These are phyloP conservation scores for Leptomonas seymouri DNA, from an alignment of 208 protist species.

Conservation along the genomic window DNA sequence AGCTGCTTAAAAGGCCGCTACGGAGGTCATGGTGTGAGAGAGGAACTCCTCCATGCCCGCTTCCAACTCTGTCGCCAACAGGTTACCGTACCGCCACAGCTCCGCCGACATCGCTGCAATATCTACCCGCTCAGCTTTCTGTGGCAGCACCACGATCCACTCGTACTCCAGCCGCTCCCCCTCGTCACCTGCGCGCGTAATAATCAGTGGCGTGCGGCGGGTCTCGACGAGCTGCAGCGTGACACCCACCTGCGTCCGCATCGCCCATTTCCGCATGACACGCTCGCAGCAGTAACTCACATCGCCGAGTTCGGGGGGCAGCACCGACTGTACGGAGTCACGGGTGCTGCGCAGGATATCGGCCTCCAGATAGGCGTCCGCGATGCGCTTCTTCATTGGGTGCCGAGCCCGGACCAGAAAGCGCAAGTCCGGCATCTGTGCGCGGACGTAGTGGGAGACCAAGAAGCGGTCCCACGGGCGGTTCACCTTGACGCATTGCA, in stretches of 20 bases:
- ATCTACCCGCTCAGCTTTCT: constrained; percentile 73
- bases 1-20: constrained; percentile 52
- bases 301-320: constrained; percentile 87
- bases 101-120: constrained; percentile 61
- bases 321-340: constrained; percentile 87
- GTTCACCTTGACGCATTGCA: constrained; percentile 75
- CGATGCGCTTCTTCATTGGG: constrained; percentile 87
- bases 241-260: constrained; percentile 47
- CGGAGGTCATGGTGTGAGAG: constrained; percentile 74
- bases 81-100: constrained; percentile 77
- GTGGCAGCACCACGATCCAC: constrained; percentile 82
- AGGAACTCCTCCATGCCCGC: constrained; percentile 84
- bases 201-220: constrained; percentile 90
- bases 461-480: constrained; percentile 89
- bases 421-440: constrained; percentile 85
- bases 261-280: constrained; percentile 80
- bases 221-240: constrained; percentile 87
- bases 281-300: constrained; percentile 90
- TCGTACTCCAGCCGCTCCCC: constrained; percentile 90
- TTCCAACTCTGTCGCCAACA: constrained; percentile 68
- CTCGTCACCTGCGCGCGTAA: constrained; percentile 80
- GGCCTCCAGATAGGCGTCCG: constrained; percentile 74
- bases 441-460: constrained; percentile 84
- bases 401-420: constrained; percentile 83
- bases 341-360: constrained; percentile 84